A percentile compares a stretch with the other conserved stretches of the same genome.
phyloP scores from a whole-genome alignment of 345 rosid species.

The Populus euphratica region DNA sequence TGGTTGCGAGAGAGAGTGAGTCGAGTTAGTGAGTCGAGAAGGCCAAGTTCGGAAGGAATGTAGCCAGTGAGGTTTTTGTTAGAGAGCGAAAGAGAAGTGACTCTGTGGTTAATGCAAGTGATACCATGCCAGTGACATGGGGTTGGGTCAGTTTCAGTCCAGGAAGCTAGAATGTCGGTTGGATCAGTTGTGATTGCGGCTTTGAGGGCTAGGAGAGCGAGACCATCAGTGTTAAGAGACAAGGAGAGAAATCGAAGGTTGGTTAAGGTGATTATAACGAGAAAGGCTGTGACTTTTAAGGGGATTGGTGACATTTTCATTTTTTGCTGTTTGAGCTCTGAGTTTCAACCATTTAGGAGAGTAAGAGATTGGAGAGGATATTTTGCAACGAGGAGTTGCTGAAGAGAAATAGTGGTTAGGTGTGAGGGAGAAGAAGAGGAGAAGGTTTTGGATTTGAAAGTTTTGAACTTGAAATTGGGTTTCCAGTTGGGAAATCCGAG shows the following conservation, averaged over 20 bases:
- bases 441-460: neutral
- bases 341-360: neutral
- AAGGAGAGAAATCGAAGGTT: conserved; percentile 19
- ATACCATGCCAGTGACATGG: conserved; percentile 88
- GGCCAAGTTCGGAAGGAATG: conserved; percentile 86
- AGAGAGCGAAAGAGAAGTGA: conserved; percentile 59
- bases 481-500: conserved; percentile 8
- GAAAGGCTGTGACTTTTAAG: conserved; percentile 10
- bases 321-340: neutral
- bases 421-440: neutral
- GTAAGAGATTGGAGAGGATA: neutral
- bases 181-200: conserved; percentile 70
- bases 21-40: conserved; percentile 55
- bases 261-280: conserved; percentile 10
- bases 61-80: conserved; percentile 57
- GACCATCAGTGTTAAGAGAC: conserved; percentile 67
- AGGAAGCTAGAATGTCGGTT: conserved; percentile 44
- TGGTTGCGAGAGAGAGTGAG: conserved; percentile 62
- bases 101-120: conserved; percentile 53
- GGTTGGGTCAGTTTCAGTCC: conserved; percentile 69
- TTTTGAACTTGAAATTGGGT: neutral
- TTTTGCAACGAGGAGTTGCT: conserved; percentile 70
- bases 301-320: conserved; percentile 5
- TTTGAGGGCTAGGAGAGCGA: conserved; percentile 85
- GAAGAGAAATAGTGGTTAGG: neutral